A percentile compares a stretch with the other conserved stretches of the same genome.
Conservation (phyloP, 2,329 filamentous ascomycete species). For the Cercospora brassicicola region DNA sequence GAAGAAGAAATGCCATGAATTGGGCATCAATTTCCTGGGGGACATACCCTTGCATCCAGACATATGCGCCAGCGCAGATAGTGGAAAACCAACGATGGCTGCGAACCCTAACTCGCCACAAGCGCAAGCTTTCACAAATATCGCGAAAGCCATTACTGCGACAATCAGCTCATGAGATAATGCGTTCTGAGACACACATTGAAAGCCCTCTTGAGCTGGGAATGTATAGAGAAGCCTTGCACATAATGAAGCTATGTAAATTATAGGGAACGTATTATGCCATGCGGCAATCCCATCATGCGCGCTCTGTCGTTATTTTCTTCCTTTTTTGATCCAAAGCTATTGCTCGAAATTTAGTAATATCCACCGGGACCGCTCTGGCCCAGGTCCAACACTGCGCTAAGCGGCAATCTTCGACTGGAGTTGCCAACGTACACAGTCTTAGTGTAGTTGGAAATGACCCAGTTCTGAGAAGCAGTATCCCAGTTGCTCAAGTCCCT, state of each 20-base stretch:
- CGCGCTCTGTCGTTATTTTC: neutral
- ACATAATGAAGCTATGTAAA: neutral
- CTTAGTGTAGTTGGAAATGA: constrained; percentile 59
- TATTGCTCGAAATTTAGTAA: neutral
- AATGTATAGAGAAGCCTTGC: neutral
- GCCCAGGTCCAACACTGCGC: neutral
- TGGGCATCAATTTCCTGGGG: constrained; percentile 76
- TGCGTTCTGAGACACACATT: too few relatives aligned
- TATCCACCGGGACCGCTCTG: constrained; percentile 1
- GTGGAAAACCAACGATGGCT: constrained; percentile 85
- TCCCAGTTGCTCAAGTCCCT: constrained; percentile 91
- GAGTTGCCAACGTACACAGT: constrained; percentile 61
- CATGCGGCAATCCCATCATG: neutral
- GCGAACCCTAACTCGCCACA: constrained; percentile 75
- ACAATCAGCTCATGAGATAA: constrained; percentile 6
- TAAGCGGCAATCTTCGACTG: constrained; percentile 58
- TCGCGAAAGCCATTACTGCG: constrained; percentile 26
- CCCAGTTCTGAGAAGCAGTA: constrained; percentile 73
- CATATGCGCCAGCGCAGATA: constrained; percentile 84
- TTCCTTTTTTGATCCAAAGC: too few relatives aligned
- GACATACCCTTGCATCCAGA: constrained; percentile 84
- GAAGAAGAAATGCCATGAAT: constrained; percentile 65
- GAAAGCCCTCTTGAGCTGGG: too few relatives aligned
- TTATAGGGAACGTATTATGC: neutral
- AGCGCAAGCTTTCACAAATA: constrained; percentile 65